Evolutionary conservation across 2,329 filamentous ascomycete species (phyloP), one percentile per base, ranked within the genome.

Genomic region (Lasiodiplodia theobromae): DNA sequence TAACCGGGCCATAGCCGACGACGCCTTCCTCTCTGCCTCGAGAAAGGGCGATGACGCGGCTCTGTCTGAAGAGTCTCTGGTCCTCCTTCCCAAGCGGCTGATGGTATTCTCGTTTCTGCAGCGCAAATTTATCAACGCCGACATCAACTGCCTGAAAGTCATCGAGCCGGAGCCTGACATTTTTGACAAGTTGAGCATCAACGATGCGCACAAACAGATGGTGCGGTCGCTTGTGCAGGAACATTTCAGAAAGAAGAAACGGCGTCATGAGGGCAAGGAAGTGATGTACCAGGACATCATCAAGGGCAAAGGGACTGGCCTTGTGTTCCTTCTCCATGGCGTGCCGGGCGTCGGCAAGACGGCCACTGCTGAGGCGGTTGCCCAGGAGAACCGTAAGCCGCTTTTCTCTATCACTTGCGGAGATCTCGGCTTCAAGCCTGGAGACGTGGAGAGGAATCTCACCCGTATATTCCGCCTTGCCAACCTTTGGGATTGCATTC

Each of bases 401-500:
- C 52, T 56, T 3, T 56, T 28, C 52, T 25, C 52, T 7, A 56
- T 56, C 52, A 56, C 52, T 28, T 56, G 52, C 25, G 52, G 71
- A 2, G 69, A 72, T 34, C 62, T 71, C 3, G 68, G 71, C 18
- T 54, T 47, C 1, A 72, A 68, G 12, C 66, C 69, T 0, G 16
- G n/a, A 4, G 69, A 71, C 21, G 71, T 72, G 14, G 68, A 72
- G 23, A 44, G 4, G 25, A 37, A 34, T 7, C 47, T 72, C 14
- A 68, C 67, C 23, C 71, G 71, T 28, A 37, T 34, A 10, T 49
- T 70, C 11, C 2, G 71, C 69, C 37, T 38, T 38, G 37, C 37
- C 11, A 38, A 38, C 37, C 11, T 38, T 68, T 87, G 85, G 85
- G 82, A 83, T 40, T 82, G 83, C 16, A 80, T 87, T 3, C 77